Evolutionary conservation across 495 filamentous ascomycete species (phyloP), one percentile per base, ranked within the genome.

Genomic region (Penicillium crystallinum): DNA sequence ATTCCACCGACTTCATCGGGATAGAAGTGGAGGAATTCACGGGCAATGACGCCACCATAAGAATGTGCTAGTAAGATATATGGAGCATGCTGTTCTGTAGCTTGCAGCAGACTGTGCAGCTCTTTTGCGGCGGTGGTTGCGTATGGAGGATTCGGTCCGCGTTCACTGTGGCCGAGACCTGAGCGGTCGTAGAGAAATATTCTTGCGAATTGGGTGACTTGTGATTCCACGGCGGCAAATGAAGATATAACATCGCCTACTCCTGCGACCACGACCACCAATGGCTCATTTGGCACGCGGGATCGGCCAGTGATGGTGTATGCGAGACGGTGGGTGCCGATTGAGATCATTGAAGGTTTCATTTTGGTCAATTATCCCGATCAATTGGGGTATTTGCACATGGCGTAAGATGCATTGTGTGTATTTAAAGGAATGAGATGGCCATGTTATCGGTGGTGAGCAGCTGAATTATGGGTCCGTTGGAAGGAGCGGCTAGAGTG

Each of bases 261-360:
- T 38, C 77, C 77, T 12, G 72, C 53, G 45, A 80, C 61, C 47
- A 77, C 64, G 45, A 80, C 62, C 19, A 77, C 55, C 7, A 77
- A 50, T 7, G 71, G 71, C 21, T 68, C 61, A 25, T 38, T 29
- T 22, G 61, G 49, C 8, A 29, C 35, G 21, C 61, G 63, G 11
- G 37, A 41, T 6, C 49, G 49, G 2, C 71, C 70, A 35, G 51
- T 57, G 6, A 66, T 38, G n/a, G n/a, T n/a, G n/a, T n/a, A n/a
- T n/a, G n/a, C n/a, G n/a, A 75, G 67, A 22, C 59, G 46, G 50
- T 76, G 73, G 0, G 67, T 63, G 34, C 68, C 66, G 41, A 75
- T 65, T 14, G 54, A 62, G 38, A 68, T 18, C 52, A 65, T 53
- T 18, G 54, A 49, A 12, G 27, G 34, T 17, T 56, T 55, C 8